Evolutionary conservation across 2,329 filamentous ascomycete species (phyloP), one percentile per base, ranked within the genome.

Genomic region (Aspergillus sp.): DNA sequence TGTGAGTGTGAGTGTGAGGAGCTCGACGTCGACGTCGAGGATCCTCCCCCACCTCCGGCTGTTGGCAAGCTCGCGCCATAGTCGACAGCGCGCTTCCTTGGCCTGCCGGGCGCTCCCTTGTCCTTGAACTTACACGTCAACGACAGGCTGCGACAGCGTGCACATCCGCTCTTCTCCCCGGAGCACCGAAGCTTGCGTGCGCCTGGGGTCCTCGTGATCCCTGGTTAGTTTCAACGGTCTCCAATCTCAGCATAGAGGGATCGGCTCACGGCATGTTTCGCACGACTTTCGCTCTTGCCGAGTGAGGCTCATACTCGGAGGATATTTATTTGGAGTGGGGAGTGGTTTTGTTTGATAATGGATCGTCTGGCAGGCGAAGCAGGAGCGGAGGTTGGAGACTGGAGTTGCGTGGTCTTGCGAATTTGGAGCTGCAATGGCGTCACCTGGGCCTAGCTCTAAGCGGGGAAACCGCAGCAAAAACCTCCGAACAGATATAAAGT

Each of bases 361-460:
- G 22, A 15, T 52, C 25, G 4, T 11, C 28, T 52, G 17, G 19
- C 15, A 38, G 17, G 25, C 28, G 13, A 19, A n/a, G 25, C 25
- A 19, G 31, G 49, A 34, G 34, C 31, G 25, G 52, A 54, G 34
- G 52, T 54, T 54, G 52, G 19, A 53, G n/a, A 38, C 17, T 25
- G n/a, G 17, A 28, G 52, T 19, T 54, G 52, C n/a, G 25, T 7
- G 28, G 17, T 45, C 43, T 54, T 54, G 52, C 31, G 25, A 11
- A 54, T 54, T 54, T 54, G 52, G 52, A 45, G 52, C 34, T 54
- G 17, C 34, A 34, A 54, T 54, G 52, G 34, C 52, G 52, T 54
- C 52, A 54, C 19, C 19, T 22, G 17, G 15, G 17, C 15, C 46
- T 3, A 30, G 49, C 49, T 30, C 9, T 8, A 30, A 30, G 49